Conservation (phyloP, 2,329 filamentous ascomycete species). For the Penicillium sp. region DNA sequence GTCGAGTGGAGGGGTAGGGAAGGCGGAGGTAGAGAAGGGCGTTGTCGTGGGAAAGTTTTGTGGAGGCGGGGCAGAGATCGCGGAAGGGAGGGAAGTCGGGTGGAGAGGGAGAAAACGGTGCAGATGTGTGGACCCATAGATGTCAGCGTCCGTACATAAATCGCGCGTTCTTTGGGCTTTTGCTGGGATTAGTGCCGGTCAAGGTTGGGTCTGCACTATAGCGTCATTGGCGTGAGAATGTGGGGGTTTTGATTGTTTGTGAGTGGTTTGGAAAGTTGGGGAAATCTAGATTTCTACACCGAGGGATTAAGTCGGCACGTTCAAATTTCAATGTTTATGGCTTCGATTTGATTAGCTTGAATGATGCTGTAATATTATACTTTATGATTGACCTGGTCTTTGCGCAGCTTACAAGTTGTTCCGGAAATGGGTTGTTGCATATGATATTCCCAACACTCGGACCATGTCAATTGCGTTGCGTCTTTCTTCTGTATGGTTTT, state of each 20-base stretch:
- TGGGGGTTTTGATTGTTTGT: not conserved
- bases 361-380: too few species aligned
- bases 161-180: not conserved
- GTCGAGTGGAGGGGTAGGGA: not conserved
- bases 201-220: conserved; percentile 2
- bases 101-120: not conserved
- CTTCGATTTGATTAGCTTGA: not conserved
- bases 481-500: too few species aligned
- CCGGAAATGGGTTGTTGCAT: too few species aligned
- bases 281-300: not conserved
- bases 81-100: not conserved
- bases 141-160: not conserved
- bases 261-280: not conserved
- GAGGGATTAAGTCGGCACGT: not conserved
- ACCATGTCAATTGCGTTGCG: too few species aligned
- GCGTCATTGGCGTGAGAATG: conserved; percentile 12
- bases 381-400: not conserved
- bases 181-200: not conserved
- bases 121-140: conserved; percentile 7
- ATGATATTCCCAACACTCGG: too few species aligned
- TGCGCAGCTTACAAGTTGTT: too few species aligned
- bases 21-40: not conserved
- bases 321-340: not conserved
- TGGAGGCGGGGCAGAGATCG: not conserved
- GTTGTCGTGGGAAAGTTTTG: not conserved